A percentile compares a stretch with the other conserved stretches of the same genome.
phyloP scores from a whole-genome alignment of 495 filamentous ascomycete genomes.

The Bryoglossum gracile region DNA sequence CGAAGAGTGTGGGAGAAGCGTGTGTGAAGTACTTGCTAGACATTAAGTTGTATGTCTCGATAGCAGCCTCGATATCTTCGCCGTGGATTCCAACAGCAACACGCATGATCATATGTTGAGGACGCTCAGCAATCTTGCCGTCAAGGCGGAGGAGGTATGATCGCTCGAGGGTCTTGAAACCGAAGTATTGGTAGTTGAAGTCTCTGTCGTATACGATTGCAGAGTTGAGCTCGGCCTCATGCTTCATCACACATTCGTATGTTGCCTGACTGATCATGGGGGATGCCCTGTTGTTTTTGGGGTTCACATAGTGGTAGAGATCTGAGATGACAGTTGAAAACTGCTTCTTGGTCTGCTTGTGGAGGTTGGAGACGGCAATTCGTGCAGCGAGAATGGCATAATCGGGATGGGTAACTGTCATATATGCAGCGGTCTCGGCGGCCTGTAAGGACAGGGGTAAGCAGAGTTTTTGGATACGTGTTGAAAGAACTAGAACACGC shows the following conservation, averaged over 20 bases:
- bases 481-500: too few relatives aligned
- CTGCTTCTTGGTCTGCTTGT: slow-evolving; percentile 99
- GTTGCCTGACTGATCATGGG: slow-evolving; percentile 90
- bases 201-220: slow-evolving; percentile 98
- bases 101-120: slow-evolving; percentile 99
- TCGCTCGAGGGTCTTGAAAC: slow-evolving; percentile 97
- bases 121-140: slow-evolving; percentile 89
- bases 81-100: slow-evolving; percentile 95
- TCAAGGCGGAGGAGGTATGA: slow-evolving; percentile 92
- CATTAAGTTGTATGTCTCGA: slow-evolving; percentile 98
- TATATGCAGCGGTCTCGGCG: slow-evolving; percentile 97
- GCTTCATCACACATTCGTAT: slow-evolving; percentile 88
- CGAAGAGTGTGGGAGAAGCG: slow-evolving; percentile 95
- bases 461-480: slow-evolving; percentile 7
- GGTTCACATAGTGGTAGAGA: slow-evolving; percentile 93
- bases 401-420: slow-evolving; percentile 98
- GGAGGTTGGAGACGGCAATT: slow-evolving; percentile 97
- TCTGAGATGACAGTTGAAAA: slow-evolving; percentile 91
- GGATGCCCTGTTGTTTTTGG: slow-evolving; percentile 74
- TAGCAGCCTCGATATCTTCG: slow-evolving; percentile 83
- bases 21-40: slow-evolving; percentile 97
- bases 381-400: slow-evolving; percentile 98
- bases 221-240: slow-evolving; percentile 93
- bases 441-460: slow-evolving; percentile 51
- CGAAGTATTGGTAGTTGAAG: slow-evolving; percentile 99